Percentiles rank a stretch among this genome's conserved stretches.
Conservation (phyloP, 164 flowering plant species). For the Houttuynia cordata region DNA sequence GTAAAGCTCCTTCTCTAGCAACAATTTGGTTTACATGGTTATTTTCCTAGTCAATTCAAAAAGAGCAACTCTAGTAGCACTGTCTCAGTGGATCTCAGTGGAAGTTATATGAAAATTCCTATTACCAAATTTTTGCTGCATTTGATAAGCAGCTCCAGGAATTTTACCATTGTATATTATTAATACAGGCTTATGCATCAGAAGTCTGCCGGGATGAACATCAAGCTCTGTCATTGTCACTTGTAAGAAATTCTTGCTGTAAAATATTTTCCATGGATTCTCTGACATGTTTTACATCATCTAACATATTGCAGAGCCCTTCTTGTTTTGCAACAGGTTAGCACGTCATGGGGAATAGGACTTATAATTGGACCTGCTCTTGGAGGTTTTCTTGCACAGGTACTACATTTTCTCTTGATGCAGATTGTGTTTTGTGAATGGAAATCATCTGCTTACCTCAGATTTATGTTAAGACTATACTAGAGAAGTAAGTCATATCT, state of each 20-base stretch:
- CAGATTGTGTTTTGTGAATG: neutral
- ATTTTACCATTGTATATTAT: neutral
- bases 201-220: conserved; percentile 58
- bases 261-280: too few species aligned
- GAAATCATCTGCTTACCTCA: neutral
- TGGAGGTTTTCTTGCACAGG: conserved; percentile 59
- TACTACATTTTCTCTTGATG: conserved; percentile 4
- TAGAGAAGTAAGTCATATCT: neutral
- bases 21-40: neutral
- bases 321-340: conserved; percentile 21
- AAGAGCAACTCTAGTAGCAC: neutral
- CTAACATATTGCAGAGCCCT: neutral
- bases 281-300: neutral
- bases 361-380: conserved; percentile 50
- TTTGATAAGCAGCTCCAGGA: neutral
- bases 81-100: too few species aligned
- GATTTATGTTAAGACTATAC: neutral
- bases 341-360: conserved; percentile 50
- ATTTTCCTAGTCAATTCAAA: neutral
- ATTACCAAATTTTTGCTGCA: neutral
- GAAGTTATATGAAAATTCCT: neutral
- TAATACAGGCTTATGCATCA: conserved; percentile 50
- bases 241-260: conserved; percentile 27
- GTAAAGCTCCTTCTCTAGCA: neutral
- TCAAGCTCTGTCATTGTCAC: conserved; percentile 53